Evolutionary conservation across 73 alveolate species (phyloP).

Genomic region (Halteria grandinella): DNA sequence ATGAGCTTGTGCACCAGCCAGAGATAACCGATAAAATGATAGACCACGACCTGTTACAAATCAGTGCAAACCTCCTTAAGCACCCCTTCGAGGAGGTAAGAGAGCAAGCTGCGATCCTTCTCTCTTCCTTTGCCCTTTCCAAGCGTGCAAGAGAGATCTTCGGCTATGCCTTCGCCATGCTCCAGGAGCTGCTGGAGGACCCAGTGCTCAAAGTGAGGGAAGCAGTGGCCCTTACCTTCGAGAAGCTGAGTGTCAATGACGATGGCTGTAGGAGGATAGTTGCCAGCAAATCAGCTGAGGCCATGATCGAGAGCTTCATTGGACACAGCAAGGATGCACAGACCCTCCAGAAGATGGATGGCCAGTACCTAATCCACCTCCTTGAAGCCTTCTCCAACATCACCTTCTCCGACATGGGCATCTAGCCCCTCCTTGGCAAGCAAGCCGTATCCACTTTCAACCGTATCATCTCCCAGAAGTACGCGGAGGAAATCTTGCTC

Average conservation of each 20-base stretch:
- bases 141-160: slow-evolving; percentile 84
- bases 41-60: slow-evolving; percentile 73
- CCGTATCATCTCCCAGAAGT: slow-evolving; percentile 69
- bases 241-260: slow-evolving; percentile 73
- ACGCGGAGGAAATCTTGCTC: slow-evolving; percentile 50
- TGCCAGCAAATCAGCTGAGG: slow-evolving; percentile 78
- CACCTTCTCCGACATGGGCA: slow-evolving; percentile 88
- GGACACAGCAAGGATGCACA: slow-evolving; percentile 73
- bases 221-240: slow-evolving; percentile 87
- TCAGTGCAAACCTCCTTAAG: slow-evolving; percentile 73
- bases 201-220: slow-evolving; percentile 82
- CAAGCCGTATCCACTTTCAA: slow-evolving; percentile 80
- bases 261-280: slow-evolving; percentile 87
- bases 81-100: slow-evolving; percentile 81
- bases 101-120: slow-evolving; percentile 85
- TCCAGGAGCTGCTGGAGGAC: slow-evolving; percentile 82
- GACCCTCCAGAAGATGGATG: slow-evolving; percentile 75
- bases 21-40: slow-evolving; percentile 91
- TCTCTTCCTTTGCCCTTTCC: slow-evolving; percentile 78
- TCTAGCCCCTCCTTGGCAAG: slow-evolving; percentile 87
- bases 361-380: slow-evolving; percentile 79
- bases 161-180: slow-evolving; percentile 74
- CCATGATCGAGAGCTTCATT: slow-evolving; percentile 88
- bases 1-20: slow-evolving; percentile 87
- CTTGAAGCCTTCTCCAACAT: slow-evolving; percentile 86